Evolutionary conservation across 1,139 yeast species (phyloP).

Genomic region (Kodamaea suecica): DNA sequence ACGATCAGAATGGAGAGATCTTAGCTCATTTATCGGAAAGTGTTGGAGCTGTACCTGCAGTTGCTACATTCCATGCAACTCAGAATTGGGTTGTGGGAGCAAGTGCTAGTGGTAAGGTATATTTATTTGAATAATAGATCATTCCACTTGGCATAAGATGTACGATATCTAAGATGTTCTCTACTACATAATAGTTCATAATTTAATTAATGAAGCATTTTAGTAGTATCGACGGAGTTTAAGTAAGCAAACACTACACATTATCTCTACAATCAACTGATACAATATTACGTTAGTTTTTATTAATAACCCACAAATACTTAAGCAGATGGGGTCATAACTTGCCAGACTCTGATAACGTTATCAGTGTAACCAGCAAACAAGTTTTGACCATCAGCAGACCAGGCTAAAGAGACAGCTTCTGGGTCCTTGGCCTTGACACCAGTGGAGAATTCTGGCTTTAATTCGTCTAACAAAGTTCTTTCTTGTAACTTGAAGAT

Average conservation of each 20-base stretch:
- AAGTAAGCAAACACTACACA: background rate
- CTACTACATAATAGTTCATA: too few relatives aligned
- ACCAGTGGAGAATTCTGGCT: constrained; percentile 93
- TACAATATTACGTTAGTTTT: constrained; percentile 1
- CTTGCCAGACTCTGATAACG: constrained; percentile 99
- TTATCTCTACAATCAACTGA: too few relatives aligned
- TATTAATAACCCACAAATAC: constrained; percentile 6
- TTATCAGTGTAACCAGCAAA: constrained; percentile 99
- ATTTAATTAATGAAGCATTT: too few relatives aligned
- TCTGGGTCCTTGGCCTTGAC: constrained; percentile 96
- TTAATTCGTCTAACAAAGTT: constrained; percentile 94
- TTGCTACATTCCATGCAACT: constrained; percentile 73
- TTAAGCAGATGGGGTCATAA: constrained; percentile 82
- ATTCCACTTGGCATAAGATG: too few relatives aligned
- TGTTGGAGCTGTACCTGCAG: constrained; percentile 92
- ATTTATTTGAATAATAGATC: constrained; percentile 50
- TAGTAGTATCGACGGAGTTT: too few relatives aligned
- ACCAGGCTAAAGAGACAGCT: constrained; percentile 98
- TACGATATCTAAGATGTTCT: too few relatives aligned
- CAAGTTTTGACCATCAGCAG: constrained; percentile 99
- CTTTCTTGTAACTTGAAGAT: constrained; percentile 98
- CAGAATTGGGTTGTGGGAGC: constrained; percentile 93
- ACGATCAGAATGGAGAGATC: constrained; percentile 70
- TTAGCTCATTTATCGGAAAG: constrained; percentile 66
- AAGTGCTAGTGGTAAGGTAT: constrained; percentile 89